phyloP scores from a whole-genome alignment of 2,329 filamentous ascomycete genomes.

The Nannizziopsis barbatae region DNA sequence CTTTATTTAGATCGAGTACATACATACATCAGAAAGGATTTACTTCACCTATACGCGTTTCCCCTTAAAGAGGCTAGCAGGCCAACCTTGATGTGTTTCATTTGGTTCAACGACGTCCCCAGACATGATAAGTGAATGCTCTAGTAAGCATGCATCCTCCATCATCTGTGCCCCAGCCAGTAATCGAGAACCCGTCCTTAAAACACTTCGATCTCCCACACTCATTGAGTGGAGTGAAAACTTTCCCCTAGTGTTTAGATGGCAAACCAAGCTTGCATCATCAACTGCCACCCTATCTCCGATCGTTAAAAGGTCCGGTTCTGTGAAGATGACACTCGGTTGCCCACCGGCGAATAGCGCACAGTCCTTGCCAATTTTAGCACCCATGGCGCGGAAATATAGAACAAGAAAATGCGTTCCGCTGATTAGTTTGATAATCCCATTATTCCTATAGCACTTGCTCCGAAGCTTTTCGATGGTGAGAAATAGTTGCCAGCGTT shows the following conservation, averaged over 20 bases:
- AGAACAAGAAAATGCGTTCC: slow-evolving; percentile 1
- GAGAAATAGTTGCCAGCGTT: slow-evolving; percentile 4
- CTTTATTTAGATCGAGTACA: too few relatives aligned
- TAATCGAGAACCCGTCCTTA: not conserved
- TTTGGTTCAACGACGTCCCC: not conserved
- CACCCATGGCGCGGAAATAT: not conserved
- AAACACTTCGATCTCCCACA: slow-evolving; percentile 1
- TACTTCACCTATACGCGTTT: not conserved
- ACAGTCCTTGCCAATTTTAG: not conserved
- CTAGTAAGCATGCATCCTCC: slow-evolving; percentile 2
- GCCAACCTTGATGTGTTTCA: slow-evolving; percentile 1
- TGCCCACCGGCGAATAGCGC: slow-evolving; percentile 2
- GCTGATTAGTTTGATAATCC: not conserved
- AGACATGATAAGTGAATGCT: slow-evolving; percentile 2
- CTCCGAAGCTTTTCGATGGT: slow-evolving; percentile 1
- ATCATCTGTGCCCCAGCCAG: not conserved
- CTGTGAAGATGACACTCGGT: not conserved
- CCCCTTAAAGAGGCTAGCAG: not conserved
- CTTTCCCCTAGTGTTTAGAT: slow-evolving; percentile 3
- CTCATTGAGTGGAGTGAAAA: slow-evolving; percentile 1
- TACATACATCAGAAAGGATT: too few relatives aligned
- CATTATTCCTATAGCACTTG: not conserved
- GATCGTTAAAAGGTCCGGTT: slow-evolving; percentile 3
- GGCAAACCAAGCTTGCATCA: slow-evolving; percentile 5
- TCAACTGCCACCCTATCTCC: slow-evolving; percentile 3